Base-by-base conservation (phyloP, 2,329 filamentous ascomycete genomes). In the Colletotrichum eleusines region DNA sequence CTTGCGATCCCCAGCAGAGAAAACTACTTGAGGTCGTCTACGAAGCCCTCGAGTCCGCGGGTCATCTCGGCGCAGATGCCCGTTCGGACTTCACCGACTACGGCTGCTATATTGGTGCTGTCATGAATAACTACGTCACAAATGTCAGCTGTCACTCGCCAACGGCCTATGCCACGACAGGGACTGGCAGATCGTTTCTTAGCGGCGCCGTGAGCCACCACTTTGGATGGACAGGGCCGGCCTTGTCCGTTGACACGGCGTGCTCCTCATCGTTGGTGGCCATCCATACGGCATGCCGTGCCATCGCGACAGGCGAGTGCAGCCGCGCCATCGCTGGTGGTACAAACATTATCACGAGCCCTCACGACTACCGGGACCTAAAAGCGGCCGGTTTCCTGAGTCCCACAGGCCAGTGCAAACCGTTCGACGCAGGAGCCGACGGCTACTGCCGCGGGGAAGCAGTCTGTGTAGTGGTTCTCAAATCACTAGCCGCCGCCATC, bases 381-480 rank as follows among this genome's bases (percentile, higher is more conserved):
- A 73, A 74, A 7, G 73, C 58, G 1, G 76, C 66, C 0, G 66
- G 65, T 0, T 80, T 81, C 23, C 72, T 79, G 1, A 80, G 76
- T 69, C 74, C 74, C 1, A 78, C 77, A 0, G 80, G 80, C 0
- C 72, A 76, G 44, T 80, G 76, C 54, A 81, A 80, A 65, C 74
- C 80, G 0, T 82, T 81, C 46, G 79, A 81, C 44, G 72, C 65
- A 1, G 5, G 16, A 1, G 78, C 76, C 4, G 81, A 86, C 66
- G 87, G 87, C 0, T 89, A 88, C 72, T 86, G 81, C 12, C 80
- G 86, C 3, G 85, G 82, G 0, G 87, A 89, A 60, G 87, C 83
- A 0, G 76, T 81, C 1, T 83, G 75, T 0, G 74, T 80, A 0
- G 73, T 89, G 0, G 72, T 87, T 0, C 69, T 89, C 0, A 89